A percentile compares a stretch with the other conserved stretches of the same genome.
phyloP scores from a whole-genome alignment of 108 stramenopile genomes.

The Skeletonema menzelii region DNA sequence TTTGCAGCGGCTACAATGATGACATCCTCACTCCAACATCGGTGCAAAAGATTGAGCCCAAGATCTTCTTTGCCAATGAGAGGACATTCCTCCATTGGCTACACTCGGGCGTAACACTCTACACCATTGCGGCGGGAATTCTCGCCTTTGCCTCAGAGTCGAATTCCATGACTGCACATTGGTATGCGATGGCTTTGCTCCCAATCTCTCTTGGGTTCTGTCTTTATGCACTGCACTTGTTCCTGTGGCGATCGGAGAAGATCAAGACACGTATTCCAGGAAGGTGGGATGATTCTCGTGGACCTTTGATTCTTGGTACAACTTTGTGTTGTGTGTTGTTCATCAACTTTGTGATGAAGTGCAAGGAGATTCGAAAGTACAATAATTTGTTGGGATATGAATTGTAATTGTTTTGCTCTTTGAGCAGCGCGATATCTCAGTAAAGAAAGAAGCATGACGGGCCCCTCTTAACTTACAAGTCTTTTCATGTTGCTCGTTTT shows the following conservation, averaged over 20 bases:
- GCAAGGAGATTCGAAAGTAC: slow-evolving; percentile 44
- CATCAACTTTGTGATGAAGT: slow-evolving; percentile 75
- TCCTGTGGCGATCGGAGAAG: slow-evolving; percentile 83
- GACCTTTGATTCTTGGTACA: slow-evolving; percentile 79
- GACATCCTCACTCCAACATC: slow-evolving; percentile 81
- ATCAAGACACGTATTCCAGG: slow-evolving; percentile 84
- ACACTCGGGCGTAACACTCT: slow-evolving; percentile 82
- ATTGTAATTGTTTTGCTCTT: slow-evolving; percentile 1
- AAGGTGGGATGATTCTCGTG: slow-evolving; percentile 90
- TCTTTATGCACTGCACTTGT: slow-evolving; percentile 82
- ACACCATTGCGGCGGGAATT: slow-evolving; percentile 81
- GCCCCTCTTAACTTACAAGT: too few species aligned
- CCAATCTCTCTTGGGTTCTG: slow-evolving; percentile 81
- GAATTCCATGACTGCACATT: slow-evolving; percentile 57
- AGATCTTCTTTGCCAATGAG: slow-evolving; percentile 97
- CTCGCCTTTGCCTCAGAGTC: slow-evolving; percentile 74
- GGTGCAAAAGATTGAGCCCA: slow-evolving; percentile 97
- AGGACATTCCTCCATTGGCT: slow-evolving; percentile 96
- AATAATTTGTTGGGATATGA: slow-evolving; percentile 7
- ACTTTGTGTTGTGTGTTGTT: slow-evolving; percentile 60
- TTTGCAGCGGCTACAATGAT: slow-evolving; percentile 72
- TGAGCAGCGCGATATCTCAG: too few species aligned
- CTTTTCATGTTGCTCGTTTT: too few species aligned
- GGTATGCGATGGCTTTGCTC: slow-evolving; percentile 82
- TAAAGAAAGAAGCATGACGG: too few species aligned